Percentiles rank a stretch among this genome's conserved stretches.
Evolutionary conservation across 768 basidiomycete species (phyloP).

Genomic region (Dictyophora rubrovolvata): DNA sequence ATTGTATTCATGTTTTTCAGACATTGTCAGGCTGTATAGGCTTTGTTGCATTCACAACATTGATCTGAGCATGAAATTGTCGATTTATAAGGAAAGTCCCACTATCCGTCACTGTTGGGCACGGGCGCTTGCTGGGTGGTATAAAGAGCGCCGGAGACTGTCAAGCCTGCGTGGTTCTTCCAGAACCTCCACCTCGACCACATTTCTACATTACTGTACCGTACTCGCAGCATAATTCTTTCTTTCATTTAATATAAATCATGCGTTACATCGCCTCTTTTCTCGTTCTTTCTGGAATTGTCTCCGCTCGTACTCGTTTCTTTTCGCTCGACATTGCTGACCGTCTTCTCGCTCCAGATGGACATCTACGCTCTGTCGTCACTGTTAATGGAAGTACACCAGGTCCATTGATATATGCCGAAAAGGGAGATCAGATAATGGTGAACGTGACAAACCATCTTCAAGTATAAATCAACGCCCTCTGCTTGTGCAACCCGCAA

Average conservation of each 20-base stretch:
- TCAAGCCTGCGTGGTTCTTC: neutral
- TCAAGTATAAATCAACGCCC: neutral
- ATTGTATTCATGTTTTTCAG: no score
- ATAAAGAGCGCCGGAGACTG: neutral
- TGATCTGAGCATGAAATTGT: no score
- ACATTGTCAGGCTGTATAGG: no score
- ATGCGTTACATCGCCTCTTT: neutral
- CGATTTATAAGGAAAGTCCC: no score
- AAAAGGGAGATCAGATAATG: slow-evolving; percentile 13
- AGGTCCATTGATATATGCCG: slow-evolving; percentile 15
- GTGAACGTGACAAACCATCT: slow-evolving; percentile 7
- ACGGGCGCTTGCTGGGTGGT: neutral
- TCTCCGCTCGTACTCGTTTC: neutral
- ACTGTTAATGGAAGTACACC: slow-evolving; percentile 15
- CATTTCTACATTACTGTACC: neutral
- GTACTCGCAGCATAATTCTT: neutral
- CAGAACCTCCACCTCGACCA: neutral
- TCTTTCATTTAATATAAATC: neutral
- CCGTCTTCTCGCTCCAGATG: slow-evolving; percentile 23
- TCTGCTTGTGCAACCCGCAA: neutral
- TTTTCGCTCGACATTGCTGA: slow-evolving; percentile 15
- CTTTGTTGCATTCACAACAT: no score
- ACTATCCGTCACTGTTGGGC: neutral
- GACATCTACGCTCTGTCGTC: slow-evolving; percentile 17
- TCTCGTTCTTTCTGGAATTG: neutral